Evolutionary conservation across 2,329 filamentous ascomycete genomes (phyloP).

Genomic region (Nothomitra cinnamomea): DNA sequence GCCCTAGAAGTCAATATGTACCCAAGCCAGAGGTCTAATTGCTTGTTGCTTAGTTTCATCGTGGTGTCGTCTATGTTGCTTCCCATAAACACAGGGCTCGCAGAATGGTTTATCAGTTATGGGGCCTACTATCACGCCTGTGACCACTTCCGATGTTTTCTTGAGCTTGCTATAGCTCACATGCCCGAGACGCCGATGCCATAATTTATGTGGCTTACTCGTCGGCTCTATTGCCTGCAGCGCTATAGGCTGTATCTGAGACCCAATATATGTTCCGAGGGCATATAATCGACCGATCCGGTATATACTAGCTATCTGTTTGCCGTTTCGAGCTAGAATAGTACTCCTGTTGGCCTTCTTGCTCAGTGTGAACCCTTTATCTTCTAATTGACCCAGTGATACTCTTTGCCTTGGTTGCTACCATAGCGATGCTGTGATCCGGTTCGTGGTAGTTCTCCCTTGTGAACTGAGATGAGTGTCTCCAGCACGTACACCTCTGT

Average conservation of each 20-base stretch:
- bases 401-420: no score
- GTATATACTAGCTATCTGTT: neutral
- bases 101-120: neutral
- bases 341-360: neutral
- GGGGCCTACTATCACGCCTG: neutral
- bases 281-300: neutral
- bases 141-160: neutral
- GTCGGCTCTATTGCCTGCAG: neutral
- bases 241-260: neutral
- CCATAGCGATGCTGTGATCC: no score
- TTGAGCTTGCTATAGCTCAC: neutral
- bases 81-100: neutral
- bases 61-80: neutral
- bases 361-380: constrained; percentile 9
- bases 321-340: neutral
- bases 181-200: neutral
- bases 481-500: constrained; percentile 10
- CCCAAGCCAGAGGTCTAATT: neutral
- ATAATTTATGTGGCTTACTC: neutral
- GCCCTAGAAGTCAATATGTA: constrained; percentile 1
- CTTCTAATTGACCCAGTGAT: neutral
- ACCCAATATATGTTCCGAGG: neutral
- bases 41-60: neutral
- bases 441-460: no score
- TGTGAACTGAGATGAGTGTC: constrained; percentile 12